Evolutionary conservation across 2,329 filamentous ascomycete species (phyloP).

Genomic region (Pseudohalonectria lignicola): DNA sequence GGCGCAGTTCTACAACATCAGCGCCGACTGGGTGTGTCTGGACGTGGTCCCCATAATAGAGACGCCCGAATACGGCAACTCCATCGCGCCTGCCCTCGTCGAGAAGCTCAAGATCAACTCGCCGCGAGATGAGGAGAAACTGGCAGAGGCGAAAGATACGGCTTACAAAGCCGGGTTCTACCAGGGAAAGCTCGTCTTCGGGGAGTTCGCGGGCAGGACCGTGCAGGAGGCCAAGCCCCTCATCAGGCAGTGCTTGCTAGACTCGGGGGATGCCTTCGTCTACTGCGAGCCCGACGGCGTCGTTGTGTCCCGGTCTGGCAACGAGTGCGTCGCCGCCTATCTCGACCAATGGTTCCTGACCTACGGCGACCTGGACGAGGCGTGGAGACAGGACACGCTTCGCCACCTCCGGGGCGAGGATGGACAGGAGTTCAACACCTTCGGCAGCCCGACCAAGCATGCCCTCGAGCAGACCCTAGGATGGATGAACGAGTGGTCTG

Average conservation of each 20-base stretch:
- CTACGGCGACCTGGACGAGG: constrained; percentile 65
- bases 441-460: too few relatives aligned
- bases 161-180: constrained; percentile 98
- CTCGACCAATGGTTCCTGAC: constrained; percentile 98
- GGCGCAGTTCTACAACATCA: constrained; percentile 87
- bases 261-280: constrained; percentile 69
- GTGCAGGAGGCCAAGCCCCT: constrained; percentile 78
- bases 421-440: too few relatives aligned
- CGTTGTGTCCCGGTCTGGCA: constrained; percentile 80
- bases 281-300: constrained; percentile 89
- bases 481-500: constrained; percentile 93
- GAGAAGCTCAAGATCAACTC: constrained; percentile 94
- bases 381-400: too few relatives aligned
- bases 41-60: constrained; percentile 84
- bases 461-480: constrained; percentile 75
- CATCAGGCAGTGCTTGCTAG: constrained; percentile 66
- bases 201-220: constrained; percentile 77
- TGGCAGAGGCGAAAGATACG: constrained; percentile 88
- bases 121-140: constrained; percentile 82
- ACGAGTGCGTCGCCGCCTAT: constrained; percentile 85
- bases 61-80: constrained; percentile 77
- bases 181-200: constrained; percentile 79
- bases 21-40: constrained; percentile 90
- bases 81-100: constrained; percentile 72
- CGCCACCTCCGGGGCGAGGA: too few relatives aligned